phyloP scores from a whole-genome alignment of 441 rosid species.

The Adansonia madagascariensis region DNA sequence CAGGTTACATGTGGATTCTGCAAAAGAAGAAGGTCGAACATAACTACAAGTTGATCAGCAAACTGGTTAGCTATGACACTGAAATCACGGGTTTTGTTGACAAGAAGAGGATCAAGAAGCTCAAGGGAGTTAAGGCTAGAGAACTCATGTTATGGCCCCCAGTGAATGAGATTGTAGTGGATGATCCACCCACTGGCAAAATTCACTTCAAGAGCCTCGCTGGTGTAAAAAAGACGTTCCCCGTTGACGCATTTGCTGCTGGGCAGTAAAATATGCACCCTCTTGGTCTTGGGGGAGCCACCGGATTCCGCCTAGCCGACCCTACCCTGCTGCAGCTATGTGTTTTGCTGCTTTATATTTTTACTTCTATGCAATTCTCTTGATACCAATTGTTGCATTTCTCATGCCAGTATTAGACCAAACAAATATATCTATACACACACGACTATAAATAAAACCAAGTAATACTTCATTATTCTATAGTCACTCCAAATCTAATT shows the following conservation, averaged over 20 bases:
- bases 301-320: slow-evolving; percentile 13
- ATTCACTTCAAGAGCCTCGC: slow-evolving; percentile 67
- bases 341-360: slow-evolving; percentile 18
- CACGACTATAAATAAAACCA: neutral
- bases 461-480: neutral
- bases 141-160: slow-evolving; percentile 61
- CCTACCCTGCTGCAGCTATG: slow-evolving; percentile 1
- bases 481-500: slow-evolving; percentile 7
- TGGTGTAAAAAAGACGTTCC: slow-evolving; percentile 65
- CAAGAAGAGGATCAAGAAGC: slow-evolving; percentile 55
- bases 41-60: slow-evolving; percentile 58
- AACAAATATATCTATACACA: neutral
- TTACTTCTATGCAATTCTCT: slow-evolving; percentile 21
- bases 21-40: slow-evolving; percentile 57
- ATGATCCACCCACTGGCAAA: slow-evolving; percentile 52
- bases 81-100: slow-evolving; percentile 49
- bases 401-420: slow-evolving; percentile 7
- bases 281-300: neutral
- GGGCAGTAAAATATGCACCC: slow-evolving; percentile 40
- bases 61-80: slow-evolving; percentile 55
- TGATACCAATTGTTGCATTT: slow-evolving; percentile 20
- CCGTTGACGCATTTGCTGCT: slow-evolving; percentile 61
- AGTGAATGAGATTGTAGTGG: slow-evolving; percentile 46
- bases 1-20: slow-evolving; percentile 61
- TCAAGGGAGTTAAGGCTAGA: slow-evolving; percentile 71